Evolutionary conservation across 202 grass and related monocot genomes (phyloP).

Genomic region (Brachypodium distachyon): DNA sequence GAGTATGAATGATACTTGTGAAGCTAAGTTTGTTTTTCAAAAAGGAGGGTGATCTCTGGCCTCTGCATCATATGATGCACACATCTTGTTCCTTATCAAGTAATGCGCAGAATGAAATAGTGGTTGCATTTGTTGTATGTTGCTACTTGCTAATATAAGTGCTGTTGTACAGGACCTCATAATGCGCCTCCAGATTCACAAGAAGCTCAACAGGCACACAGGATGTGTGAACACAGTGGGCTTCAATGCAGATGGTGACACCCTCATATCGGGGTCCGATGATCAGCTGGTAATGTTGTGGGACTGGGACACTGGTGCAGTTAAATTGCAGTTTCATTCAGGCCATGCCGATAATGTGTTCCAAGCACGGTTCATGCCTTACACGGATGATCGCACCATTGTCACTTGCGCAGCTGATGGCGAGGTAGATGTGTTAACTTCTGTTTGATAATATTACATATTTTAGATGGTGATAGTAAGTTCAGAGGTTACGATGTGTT

Average conservation of each 20-base stretch:
- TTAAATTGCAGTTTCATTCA: slow-evolving; percentile 67
- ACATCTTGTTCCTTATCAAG: not conserved
- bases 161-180: slow-evolving; percentile 54
- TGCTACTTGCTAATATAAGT: slow-evolving; percentile 13
- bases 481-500: not conserved
- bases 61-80: too few relatives aligned
- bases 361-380: slow-evolving; percentile 83
- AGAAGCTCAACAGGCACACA: slow-evolving; percentile 53
- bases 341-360: slow-evolving; percentile 69
- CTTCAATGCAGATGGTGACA: slow-evolving; percentile 60
- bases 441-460: not conserved
- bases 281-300: slow-evolving; percentile 69
- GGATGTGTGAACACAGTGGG: slow-evolving; percentile 73
- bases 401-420: slow-evolving; percentile 87
- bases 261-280: slow-evolving; percentile 65
- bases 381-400: slow-evolving; percentile 47
- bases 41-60: not conserved
- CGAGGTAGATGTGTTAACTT: slow-evolving; percentile 34
- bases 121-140: not conserved
- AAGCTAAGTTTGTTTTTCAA: too few relatives aligned
- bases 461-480: slow-evolving; percentile 5
- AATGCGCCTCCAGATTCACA: slow-evolving; percentile 56
- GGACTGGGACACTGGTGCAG: slow-evolving; percentile 53
- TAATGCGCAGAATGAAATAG: not conserved
- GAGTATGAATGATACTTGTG: not conserved